Evolutionary conservation across 148 eudicot genomes (phyloP).

Genomic region (Chenopodium album): DNA sequence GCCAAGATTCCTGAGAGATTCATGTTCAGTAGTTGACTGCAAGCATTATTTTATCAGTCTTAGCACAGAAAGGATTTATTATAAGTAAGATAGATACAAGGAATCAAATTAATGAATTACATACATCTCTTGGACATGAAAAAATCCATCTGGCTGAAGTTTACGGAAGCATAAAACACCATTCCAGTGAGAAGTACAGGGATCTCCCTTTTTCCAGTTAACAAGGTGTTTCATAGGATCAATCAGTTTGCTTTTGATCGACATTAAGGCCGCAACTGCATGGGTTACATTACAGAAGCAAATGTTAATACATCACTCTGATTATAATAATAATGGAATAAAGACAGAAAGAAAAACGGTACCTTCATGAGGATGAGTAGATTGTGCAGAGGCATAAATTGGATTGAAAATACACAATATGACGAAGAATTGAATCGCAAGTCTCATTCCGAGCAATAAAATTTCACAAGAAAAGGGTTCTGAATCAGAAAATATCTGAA

Average conservation of each 20-base stretch:
- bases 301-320: not conserved
- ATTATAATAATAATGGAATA: not conserved
- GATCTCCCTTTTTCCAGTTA: conserved; percentile 66
- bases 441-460: not conserved
- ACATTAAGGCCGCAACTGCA: conserved; percentile 56
- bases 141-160: conserved; percentile 36
- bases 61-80: not conserved
- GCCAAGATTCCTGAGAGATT: conserved; percentile 75
- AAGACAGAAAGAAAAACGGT: not conserved
- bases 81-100: not conserved
- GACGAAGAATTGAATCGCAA: not conserved
- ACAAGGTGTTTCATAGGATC: conserved; percentile 53
- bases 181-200: conserved; percentile 64
- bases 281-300: conserved; percentile 7
- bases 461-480: not conserved
- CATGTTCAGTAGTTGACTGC: conserved; percentile 65
- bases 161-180: conserved; percentile 55
- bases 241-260: conserved; percentile 41
- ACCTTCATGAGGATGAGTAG: conserved; percentile 68
- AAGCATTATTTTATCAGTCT: not conserved
- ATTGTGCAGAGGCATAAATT: conserved; percentile 29
- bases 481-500: no score
- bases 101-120: not conserved
- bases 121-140: conserved; percentile 70
- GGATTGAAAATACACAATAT: not conserved